Conservation (phyloP, 176 grass and related monocot species). For the Bolboschoenus planiculmis region DNA sequence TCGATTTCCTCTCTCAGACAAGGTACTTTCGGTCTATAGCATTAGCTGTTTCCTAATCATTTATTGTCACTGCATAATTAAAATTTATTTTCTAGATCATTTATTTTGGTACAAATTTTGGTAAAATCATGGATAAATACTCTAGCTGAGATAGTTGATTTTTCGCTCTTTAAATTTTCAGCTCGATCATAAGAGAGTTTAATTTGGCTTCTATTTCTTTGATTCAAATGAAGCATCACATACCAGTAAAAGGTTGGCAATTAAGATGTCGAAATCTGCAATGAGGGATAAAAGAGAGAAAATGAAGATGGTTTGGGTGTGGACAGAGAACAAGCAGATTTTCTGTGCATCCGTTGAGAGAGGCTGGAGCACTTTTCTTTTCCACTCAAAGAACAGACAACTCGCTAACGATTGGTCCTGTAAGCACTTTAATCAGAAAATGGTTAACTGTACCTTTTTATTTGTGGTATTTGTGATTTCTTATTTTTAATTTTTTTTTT, state of each 20-base stretch:
- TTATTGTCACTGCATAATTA: not conserved
- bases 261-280: slow-evolving; percentile 21
- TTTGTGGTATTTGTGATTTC: not conserved
- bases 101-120: not conserved
- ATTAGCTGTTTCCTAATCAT: not conserved
- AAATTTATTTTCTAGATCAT: not conserved
- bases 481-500: not conserved
- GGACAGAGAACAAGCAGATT: slow-evolving; percentile 71
- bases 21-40: not conserved
- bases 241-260: slow-evolving; percentile 12
- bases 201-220: not conserved
- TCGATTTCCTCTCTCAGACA: not conserved
- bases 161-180: not conserved
- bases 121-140: not conserved
- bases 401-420: slow-evolving; percentile 76
- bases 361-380: slow-evolving; percentile 90
- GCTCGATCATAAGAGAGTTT: not conserved
- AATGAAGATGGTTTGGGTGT: slow-evolving; percentile 80
- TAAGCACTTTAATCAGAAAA: slow-evolving; percentile 29
- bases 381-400: slow-evolving; percentile 46
- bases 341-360: slow-evolving; percentile 82
- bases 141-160: not conserved
- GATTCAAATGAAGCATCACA: not conserved
- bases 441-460: not conserved
- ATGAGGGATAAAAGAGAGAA: slow-evolving; percentile 15